Evolutionary conservation across 225 moss, liverwort and hornwort species (phyloP), one percentile per base, ranked within the genome.

Genomic region (Lunularia cruciata): DNA sequence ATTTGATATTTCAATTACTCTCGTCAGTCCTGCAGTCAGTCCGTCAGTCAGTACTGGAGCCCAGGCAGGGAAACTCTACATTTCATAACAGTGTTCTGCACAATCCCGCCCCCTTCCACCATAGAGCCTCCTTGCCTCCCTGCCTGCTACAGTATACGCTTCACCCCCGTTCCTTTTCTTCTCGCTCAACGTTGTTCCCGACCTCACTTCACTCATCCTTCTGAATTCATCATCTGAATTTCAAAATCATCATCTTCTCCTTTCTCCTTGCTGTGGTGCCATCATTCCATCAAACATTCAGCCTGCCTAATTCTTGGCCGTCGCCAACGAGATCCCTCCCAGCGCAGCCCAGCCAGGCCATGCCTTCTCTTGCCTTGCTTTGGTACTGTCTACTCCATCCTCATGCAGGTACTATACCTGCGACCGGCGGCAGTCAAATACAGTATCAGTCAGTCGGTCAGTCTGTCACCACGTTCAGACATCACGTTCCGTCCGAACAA

Each of bases 71-170:
- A 48, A 48, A 18, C 48, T 16, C 48, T 48, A 19, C 48, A 20
- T 48, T 48, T 48, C 48, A 48, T 18, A 48, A 48, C 48, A 48
- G 48, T 48, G 48, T 48, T 48, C 48, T 48, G 48, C n/a, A 18
- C 48, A 1, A 5, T 20, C 20, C 19, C 48, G 0, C 2, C 6
- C 19, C 48, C 48, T 5, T 6, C 12, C n/a, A n/a, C n/a, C n/a
- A n/a, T n/a, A n/a, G n/a, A n/a, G n/a, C n/a, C n/a, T n/a, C n/a
- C n/a, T n/a, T 8, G 10, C 48, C 20, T 18, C 48, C 1, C 2
- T 20, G 48, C 48, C 48, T 5, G n/a, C 12, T n/a, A n/a, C n/a
- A n/a, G n/a, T n/a, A n/a, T n/a, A n/a, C n/a, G n/a, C n/a, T n/a
- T n/a, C n/a, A n/a, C n/a, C n/a, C n/a, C n/a, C n/a, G 19, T 48